Conservation (phyloP, 23 red algal genomes). For the Porphyridium purpureum region DNA sequence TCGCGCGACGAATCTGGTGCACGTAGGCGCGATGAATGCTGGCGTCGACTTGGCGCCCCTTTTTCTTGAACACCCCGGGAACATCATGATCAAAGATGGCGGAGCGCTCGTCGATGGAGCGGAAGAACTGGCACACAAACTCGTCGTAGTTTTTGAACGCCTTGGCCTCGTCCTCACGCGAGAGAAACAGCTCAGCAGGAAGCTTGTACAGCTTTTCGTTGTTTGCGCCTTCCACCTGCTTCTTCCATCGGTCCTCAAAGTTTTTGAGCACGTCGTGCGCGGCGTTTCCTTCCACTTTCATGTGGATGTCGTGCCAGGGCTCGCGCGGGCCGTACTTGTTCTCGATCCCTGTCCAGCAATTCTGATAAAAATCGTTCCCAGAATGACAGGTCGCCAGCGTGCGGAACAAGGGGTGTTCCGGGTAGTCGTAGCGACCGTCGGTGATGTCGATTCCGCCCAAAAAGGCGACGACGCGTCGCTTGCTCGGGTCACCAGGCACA, state of each 20-base stretch:
- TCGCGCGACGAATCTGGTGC: constrained; percentile 44
- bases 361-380: background rate
- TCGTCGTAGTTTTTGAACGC: background rate
- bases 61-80: background rate
- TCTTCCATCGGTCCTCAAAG: constrained; percentile 46
- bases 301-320: constrained; percentile 53
- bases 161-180: background rate
- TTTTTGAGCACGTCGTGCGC: constrained; percentile 55
- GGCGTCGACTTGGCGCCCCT: background rate
- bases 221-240: constrained; percentile 45
- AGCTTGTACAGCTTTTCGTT: background rate
- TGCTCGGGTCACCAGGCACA: background rate
- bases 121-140: background rate
- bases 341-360: background rate
- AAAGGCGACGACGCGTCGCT: constrained; percentile 36
- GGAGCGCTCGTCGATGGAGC: constrained; percentile 3
- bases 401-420: background rate
- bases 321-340: constrained; percentile 39
- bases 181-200: background rate
- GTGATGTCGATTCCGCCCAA: constrained; percentile 63
- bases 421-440: constrained; percentile 55
- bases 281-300: constrained; percentile 17
- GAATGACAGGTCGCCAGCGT: background rate
- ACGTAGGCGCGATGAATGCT: constrained; percentile 61
- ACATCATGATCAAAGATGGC: background rate